Evolutionary conservation across 2,329 filamentous ascomycete species (phyloP).

Genomic region (Colletotrichum lindemuthianum): DNA sequence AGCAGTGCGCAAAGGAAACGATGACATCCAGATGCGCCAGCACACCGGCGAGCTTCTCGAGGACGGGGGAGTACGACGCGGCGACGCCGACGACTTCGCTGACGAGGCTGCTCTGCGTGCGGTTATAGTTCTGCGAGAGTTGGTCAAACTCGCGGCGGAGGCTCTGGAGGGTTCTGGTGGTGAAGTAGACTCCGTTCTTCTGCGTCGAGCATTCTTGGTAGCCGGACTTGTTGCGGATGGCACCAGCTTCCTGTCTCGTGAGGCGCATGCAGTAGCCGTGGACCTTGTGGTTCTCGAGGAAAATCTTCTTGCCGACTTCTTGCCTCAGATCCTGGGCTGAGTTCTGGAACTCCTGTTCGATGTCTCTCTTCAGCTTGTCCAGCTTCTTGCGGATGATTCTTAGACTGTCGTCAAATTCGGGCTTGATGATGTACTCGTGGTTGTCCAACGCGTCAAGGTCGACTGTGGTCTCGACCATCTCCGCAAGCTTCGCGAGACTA

Average conservation of each 20-base stretch:
- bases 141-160: constrained; percentile 93
- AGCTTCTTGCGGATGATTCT: constrained; percentile 91
- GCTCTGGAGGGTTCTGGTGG: constrained; percentile 81
- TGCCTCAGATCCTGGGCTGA: constrained; percentile 86
- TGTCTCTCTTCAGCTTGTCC: constrained; percentile 83
- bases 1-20: constrained; percentile 90
- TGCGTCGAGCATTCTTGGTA: constrained; percentile 98
- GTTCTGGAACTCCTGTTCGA: constrained; percentile 81
- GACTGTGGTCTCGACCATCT: constrained; percentile 99
- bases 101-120: constrained; percentile 90
- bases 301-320: constrained; percentile 98
- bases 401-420: constrained; percentile 92
- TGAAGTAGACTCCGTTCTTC: constrained; percentile 99
- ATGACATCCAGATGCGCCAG: constrained; percentile 96
- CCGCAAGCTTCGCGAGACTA: constrained; percentile 85
- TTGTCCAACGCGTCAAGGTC: constrained; percentile 95
- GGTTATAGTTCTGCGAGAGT: constrained; percentile 92
- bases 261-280: constrained; percentile 97
- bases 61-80: constrained; percentile 91
- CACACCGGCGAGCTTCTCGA: constrained; percentile 88
- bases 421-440: constrained; percentile 98
- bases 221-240: constrained; percentile 88
- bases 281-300: constrained; percentile 94
- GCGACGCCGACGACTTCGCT: constrained; percentile 93
- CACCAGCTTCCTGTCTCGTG: constrained; percentile 89